Percentiles rank a stretch among this genome's conserved stretches.
phyloP scores from a whole-genome alignment of 768 basidiomycete species.

The Lactarius psammicola region DNA sequence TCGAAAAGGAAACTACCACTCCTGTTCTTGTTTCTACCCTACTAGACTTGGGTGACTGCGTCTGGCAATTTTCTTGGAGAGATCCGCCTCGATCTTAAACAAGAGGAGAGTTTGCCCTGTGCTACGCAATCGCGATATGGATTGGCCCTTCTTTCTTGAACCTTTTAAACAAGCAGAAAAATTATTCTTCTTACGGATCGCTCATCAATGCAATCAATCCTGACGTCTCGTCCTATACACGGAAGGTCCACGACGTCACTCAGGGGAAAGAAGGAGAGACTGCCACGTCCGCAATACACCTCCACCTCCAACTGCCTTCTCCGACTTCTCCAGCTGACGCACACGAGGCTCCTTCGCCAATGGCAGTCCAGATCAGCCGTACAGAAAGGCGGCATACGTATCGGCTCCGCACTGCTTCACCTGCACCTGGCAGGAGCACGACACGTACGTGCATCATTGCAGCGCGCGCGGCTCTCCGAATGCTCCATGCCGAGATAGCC shows the following conservation, averaged over 20 bases:
- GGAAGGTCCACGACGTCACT: neutral
- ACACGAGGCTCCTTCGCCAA: conserved; percentile 34
- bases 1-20: neutral
- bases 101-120: too few species aligned
- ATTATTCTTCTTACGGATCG: neutral
- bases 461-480: conserved; percentile 43
- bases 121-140: neutral
- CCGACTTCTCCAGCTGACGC: conserved; percentile 28
- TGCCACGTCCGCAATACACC: neutral
- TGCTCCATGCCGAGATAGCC: conserved; percentile 46
- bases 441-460: conserved; percentile 40
- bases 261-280: neutral
- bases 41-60: neutral
- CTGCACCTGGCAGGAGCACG: too few species aligned
- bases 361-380: conserved; percentile 48
- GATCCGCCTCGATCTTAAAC: conserved; percentile 2
- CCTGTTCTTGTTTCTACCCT: neutral
- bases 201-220: neutral
- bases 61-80: neutral
- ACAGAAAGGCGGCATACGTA: conserved; percentile 59
- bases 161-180: neutral
- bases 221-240: neutral
- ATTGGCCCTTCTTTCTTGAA: neutral
- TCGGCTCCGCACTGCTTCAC: too few species aligned
- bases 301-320: too few species aligned